A percentile compares a stretch with the other conserved stretches of the same genome.
Conservation (phyloP, 2,329 filamentous ascomycete species). For the Pseudocercospora macadamiae region DNA sequence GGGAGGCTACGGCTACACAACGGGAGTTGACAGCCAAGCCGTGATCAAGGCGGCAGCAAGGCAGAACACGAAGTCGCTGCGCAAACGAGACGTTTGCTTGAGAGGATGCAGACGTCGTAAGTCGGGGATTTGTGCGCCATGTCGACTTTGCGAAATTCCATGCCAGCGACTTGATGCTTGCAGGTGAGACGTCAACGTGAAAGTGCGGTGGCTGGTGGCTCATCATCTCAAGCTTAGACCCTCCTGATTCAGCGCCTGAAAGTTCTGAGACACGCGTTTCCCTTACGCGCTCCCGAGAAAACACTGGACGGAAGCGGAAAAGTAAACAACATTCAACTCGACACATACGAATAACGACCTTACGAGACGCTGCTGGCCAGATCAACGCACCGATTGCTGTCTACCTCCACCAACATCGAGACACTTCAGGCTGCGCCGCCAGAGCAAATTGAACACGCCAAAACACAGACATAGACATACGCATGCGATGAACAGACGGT, state of each 20-base stretch:
- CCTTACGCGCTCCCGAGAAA: neutral
- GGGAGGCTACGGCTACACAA: neutral
- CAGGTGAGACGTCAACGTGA: neutral
- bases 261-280: too few species aligned
- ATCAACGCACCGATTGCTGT: too few species aligned
- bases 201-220: neutral
- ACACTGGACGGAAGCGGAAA: neutral
- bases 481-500: constrained; percentile 3
- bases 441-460: too few species aligned
- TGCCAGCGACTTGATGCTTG: neutral
- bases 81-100: neutral
- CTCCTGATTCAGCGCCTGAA: too few species aligned
- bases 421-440: too few species aligned
- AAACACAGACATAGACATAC: too few species aligned
- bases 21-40: neutral
- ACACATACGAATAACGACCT: constrained; percentile 2
- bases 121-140: neutral
- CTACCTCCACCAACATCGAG: too few species aligned
- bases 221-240: neutral
- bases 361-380: neutral
- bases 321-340: neutral
- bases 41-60: neutral
- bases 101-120: neutral
- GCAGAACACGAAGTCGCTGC: neutral
- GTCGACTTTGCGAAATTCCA: neutral